phyloP scores from a whole-genome alignment of 2,329 filamentous ascomycete genomes.

The Graphiopsis chlorocephala region DNA sequence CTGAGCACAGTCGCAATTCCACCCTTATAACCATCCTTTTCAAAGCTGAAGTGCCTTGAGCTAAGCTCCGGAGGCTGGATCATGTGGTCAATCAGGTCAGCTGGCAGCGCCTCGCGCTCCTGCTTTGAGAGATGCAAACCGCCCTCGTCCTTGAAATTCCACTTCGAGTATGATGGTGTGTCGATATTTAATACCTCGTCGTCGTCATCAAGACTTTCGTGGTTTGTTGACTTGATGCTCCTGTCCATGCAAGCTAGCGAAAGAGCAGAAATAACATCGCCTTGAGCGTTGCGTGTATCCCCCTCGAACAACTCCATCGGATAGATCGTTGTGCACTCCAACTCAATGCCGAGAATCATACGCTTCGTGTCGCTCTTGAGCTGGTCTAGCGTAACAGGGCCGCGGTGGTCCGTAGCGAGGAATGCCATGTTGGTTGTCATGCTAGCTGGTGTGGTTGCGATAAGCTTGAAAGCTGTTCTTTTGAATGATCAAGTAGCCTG shows the following conservation, averaged over 20 bases:
- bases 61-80: constrained; percentile 17
- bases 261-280: neutral
- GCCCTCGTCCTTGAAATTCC: neutral
- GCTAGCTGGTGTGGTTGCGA: neutral
- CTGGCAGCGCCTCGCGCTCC: neutral
- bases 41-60: constrained; percentile 14
- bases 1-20: constrained; percentile 18
- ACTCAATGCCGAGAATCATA: constrained; percentile 26
- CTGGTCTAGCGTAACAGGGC: neutral
- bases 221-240: neutral
- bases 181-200: neutral
- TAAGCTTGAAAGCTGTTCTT: neutral
- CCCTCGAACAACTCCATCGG: neutral
- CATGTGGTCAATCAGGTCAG: neutral
- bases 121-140: constrained; percentile 5
- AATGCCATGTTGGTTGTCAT: neutral
- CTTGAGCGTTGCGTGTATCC: neutral
- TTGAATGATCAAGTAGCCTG: neutral
- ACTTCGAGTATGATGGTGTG: neutral
- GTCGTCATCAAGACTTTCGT: neutral
- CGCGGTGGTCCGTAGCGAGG: neutral
- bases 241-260: neutral
- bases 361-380: neutral
- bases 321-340: constrained; percentile 23
- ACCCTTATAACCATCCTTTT: constrained; percentile 4